phyloP scores from a whole-genome alignment of 2,329 filamentous ascomycete species.

The Purpureocillium takamizusanense region DNA sequence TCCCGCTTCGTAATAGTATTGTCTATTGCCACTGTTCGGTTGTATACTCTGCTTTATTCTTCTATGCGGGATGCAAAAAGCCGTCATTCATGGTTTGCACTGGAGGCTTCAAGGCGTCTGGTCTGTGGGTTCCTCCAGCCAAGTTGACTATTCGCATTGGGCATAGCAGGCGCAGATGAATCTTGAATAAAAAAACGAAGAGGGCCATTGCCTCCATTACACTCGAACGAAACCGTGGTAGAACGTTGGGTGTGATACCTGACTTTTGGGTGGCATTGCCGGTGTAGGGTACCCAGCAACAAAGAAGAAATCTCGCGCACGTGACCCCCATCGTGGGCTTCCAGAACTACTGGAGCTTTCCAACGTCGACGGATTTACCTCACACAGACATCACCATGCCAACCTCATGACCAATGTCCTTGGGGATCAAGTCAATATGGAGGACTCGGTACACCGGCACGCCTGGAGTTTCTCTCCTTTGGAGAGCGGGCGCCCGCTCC shows the following conservation, averaged over 20 bases:
- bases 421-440: constrained; percentile 34
- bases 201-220: too few species aligned
- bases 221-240: too few species aligned
- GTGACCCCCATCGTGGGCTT: not conserved
- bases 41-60: not conserved
- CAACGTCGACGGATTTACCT: not conserved
- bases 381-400: constrained; percentile 19
- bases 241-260: too few species aligned
- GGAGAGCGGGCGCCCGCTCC: constrained; percentile 11
- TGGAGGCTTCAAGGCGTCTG: too few species aligned
- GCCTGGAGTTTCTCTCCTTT: constrained; percentile 11
- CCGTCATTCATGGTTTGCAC: not conserved
- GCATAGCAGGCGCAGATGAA: too few species aligned
- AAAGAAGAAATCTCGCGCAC: not conserved
- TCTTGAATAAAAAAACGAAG: too few species aligned
- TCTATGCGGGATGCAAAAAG: not conserved
- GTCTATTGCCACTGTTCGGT: not conserved
- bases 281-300: too few species aligned
- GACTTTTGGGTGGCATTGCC: too few species aligned
- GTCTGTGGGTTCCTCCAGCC: too few species aligned
- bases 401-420: constrained; percentile 34
- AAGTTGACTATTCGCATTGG: too few species aligned
- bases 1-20: not conserved
- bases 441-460: constrained; percentile 25
- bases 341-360: not conserved